Evolutionary conservation across 1,284 basidiomycete species (phyloP).

Genomic region (Volvariella volvacea): DNA sequence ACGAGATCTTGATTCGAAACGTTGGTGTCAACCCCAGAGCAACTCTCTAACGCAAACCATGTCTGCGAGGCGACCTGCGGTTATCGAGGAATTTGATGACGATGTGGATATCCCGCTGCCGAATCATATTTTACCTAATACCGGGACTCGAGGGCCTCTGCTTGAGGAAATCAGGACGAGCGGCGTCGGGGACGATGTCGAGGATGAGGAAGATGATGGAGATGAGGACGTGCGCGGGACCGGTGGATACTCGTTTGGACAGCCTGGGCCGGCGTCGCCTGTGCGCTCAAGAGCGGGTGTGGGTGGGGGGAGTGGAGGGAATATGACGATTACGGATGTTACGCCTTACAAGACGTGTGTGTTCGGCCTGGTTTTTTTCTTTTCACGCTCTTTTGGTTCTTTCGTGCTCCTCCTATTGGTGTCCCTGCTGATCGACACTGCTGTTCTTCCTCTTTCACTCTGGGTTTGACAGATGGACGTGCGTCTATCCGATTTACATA

Average conservation of each 20-base stretch:
- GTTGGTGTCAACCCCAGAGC: no score
- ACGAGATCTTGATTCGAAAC: no score
- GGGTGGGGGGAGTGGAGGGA: constrained; percentile 16
- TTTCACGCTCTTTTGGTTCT: constrained; percentile 4
- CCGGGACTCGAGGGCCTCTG: constrained; percentile 64
- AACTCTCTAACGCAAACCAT: constrained; percentile 26
- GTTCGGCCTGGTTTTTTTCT: constrained; percentile 2
- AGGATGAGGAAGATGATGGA: constrained; percentile 12
- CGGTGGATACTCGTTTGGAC: no score
- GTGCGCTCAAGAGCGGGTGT: constrained; percentile 15
- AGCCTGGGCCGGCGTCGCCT: constrained; percentile 40
- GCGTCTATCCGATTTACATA: constrained; percentile 94
- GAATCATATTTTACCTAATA: constrained; percentile 55
- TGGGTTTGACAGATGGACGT: constrained; percentile 96
- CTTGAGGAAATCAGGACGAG: constrained; percentile 61
- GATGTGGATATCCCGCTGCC: constrained; percentile 80
- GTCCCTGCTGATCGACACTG: constrained; percentile 5
- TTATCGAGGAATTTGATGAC: constrained; percentile 78
- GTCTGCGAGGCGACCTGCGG: constrained; percentile 51
- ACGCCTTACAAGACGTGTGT: constrained; percentile 75
- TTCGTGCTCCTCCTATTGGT: constrained; percentile 6
- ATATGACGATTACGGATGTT: constrained; percentile 55
- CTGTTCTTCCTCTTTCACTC: constrained; percentile 11
- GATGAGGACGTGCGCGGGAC: constrained; percentile 26
- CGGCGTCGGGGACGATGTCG: constrained; percentile 37